Conservation (phyloP, 257 asterid species). For the Agastache rugosa region DNA sequence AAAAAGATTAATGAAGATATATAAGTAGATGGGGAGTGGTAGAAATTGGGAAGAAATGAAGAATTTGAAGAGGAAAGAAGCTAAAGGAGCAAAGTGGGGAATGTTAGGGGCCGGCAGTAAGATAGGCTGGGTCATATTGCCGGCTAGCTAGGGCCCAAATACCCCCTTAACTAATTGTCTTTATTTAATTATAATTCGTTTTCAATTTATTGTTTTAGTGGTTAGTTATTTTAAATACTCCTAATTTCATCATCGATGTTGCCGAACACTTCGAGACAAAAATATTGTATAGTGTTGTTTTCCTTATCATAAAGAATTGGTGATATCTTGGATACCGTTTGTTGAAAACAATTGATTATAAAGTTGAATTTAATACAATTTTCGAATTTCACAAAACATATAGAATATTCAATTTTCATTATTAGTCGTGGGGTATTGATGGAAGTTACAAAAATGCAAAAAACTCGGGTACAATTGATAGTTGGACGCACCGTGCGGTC, state of each 20-base stretch:
- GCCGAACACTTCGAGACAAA: conserved; percentile 18
- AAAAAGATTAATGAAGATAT: conserved; percentile 7
- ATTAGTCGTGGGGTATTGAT: not conserved
- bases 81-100: conserved; percentile 17
- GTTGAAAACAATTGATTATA: conserved; percentile 23
- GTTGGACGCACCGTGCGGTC: no score
- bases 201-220: not conserved
- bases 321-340: conserved; percentile 15
- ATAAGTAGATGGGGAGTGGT: not conserved
- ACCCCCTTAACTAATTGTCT: conserved; percentile 33
- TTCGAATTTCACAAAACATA: conserved; percentile 6
- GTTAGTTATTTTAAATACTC: conserved; percentile 15
- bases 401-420: conserved; percentile 16
- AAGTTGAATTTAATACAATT: not conserved
- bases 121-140: conserved; percentile 54
- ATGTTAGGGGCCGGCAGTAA: conserved; percentile 63
- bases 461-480: no score
- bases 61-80: conserved; percentile 8
- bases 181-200: not conserved
- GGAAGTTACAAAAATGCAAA: no score
- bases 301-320: not conserved
- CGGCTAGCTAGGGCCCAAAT: conserved; percentile 63
- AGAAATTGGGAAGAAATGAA: conserved; percentile 23
- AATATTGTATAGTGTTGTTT: not conserved
- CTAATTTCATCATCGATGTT: conserved; percentile 26